Percentiles rank a stretch among this genome's conserved stretches.
phyloP scores from a whole-genome alignment of 2,329 filamentous ascomycete genomes.

The Fusarium miscanthi region DNA sequence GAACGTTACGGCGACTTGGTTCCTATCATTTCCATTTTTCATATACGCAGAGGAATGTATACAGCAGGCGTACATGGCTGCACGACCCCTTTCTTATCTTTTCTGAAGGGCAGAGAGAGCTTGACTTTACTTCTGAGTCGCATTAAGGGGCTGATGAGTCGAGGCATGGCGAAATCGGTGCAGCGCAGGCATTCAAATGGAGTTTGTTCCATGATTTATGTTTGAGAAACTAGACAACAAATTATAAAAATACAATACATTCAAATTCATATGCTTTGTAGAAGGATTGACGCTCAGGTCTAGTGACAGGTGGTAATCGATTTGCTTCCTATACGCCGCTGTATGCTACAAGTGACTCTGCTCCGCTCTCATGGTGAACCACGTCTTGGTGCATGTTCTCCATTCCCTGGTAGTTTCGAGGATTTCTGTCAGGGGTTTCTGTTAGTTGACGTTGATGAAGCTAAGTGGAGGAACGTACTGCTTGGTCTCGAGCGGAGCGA shows the following conservation, averaged over 20 bases:
- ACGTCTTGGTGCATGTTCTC: conserved; percentile 26
- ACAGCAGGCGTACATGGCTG: conserved; percentile 32
- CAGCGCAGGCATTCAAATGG: conserved; percentile 28
- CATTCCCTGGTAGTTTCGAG: conserved; percentile 27
- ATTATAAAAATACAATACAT: conserved; percentile 36
- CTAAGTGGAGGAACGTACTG: conserved; percentile 22
- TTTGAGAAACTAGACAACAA: conserved; percentile 34
- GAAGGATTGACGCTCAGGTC: background rate
- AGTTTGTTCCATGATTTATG: conserved; percentile 32
- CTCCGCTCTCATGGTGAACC: conserved; percentile 4
- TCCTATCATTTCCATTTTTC: conserved; percentile 31
- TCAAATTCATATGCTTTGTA: conserved; percentile 8
- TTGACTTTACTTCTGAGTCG: conserved; percentile 12
- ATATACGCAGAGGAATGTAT: conserved; percentile 24
- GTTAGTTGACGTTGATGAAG: conserved; percentile 1
- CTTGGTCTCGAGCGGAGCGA: conserved; percentile 51
- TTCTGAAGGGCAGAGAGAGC: conserved; percentile 9
- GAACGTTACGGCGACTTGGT: conserved; percentile 24
- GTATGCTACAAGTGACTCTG: background rate
- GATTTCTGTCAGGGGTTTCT: conserved; percentile 5
- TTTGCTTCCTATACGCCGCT: conserved; percentile 28
- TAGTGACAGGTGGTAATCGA: background rate
- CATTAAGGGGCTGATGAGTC: conserved; percentile 16
- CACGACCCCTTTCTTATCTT: conserved; percentile 24
- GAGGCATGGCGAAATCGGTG: conserved; percentile 28